These are phyloP conservation scores for Calonectria pseudoturangicola DNA, from an alignment of 2,329 filamentous ascomycete genomes.

Conservation along the genomic window DNA sequence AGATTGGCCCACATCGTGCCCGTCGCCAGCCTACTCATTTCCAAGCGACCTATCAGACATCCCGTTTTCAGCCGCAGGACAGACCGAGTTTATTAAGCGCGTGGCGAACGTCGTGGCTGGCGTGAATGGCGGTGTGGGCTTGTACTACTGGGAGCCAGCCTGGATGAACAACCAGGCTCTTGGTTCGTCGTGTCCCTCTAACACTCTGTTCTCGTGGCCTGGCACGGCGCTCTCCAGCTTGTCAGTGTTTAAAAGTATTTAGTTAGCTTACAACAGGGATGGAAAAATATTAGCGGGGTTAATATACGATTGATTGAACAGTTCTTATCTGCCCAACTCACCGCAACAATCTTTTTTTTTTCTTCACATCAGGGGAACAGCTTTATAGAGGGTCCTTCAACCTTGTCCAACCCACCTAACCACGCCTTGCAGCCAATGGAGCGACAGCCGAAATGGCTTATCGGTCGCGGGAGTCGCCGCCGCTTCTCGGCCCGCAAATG, in stretches of 20 bases:
- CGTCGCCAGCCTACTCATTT: constrained; percentile 74
- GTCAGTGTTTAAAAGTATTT: constrained; percentile 72
- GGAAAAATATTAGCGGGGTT: too few species aligned
- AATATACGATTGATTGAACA: neutral
- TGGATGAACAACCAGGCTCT: constrained; percentile 80
- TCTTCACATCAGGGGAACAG: neutral
- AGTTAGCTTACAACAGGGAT: neutral
- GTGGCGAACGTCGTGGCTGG: constrained; percentile 74
- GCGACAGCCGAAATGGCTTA: constrained; percentile 23
- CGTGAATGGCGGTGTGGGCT: constrained; percentile 72
- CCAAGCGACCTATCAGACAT: constrained; percentile 76
- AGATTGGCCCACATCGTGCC: constrained; percentile 81
- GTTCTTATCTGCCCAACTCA: neutral
- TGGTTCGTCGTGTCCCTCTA: constrained; percentile 79
- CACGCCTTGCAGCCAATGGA: neutral
- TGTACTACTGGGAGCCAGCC: constrained; percentile 85
- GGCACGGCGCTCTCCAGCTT: constrained; percentile 75
- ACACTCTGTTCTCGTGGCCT: constrained; percentile 75
- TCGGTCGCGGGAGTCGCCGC: constrained; percentile 5
- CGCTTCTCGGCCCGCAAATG: constrained; percentile 24
- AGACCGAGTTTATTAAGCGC: constrained; percentile 76
- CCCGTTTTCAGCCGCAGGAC: constrained; percentile 78
- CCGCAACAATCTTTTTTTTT: constrained; percentile 3
- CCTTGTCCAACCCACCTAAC: constrained; percentile 6
- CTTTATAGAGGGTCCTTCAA: neutral